phyloP scores from a whole-genome alignment of 768 basidiomycete genomes.

The Boletales sp. region DNA sequence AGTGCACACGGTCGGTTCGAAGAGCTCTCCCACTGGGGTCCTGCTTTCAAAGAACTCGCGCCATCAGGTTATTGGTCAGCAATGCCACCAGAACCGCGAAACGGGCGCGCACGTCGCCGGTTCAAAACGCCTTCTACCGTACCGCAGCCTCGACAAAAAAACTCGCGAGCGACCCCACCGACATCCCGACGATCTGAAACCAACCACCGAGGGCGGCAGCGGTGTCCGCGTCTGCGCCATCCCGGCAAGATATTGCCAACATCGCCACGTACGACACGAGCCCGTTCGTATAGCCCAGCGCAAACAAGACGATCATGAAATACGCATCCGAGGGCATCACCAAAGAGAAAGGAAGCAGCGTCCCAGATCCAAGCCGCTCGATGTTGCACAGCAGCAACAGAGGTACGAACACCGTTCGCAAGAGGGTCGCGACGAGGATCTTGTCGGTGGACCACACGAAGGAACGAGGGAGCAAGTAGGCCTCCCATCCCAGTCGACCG shows the following conservation, averaged over 20 bases:
- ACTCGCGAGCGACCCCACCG: conserved; percentile 69
- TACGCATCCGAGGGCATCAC: conserved; percentile 70
- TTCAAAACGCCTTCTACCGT: not conserved
- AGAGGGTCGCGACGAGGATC: conserved; percentile 60
- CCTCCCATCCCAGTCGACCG: conserved; percentile 44
- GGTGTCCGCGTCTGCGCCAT: conserved; percentile 68
- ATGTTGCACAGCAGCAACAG: conserved; percentile 84
- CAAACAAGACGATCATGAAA: conserved; percentile 66
- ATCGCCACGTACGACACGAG: conserved; percentile 76
- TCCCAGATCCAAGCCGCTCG: conserved; percentile 39
- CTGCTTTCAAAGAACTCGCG: no score
- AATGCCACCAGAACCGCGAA: no score
- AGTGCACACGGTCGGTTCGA: no score
- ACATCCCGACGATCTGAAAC: conserved; percentile 71
- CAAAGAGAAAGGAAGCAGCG: conserved; percentile 13
- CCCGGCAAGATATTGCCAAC: conserved; percentile 61
- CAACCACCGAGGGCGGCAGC: conserved; percentile 79
- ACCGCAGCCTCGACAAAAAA: conserved; percentile 65
- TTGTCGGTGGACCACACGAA: conserved; percentile 62
- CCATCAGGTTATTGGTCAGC: no score
- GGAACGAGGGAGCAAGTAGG: conserved; percentile 60
- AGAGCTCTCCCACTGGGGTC: no score
- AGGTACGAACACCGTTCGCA: conserved; percentile 76
- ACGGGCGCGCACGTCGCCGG: no score
- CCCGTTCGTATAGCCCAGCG: conserved; percentile 73